Base-by-base conservation (phyloP, 495 filamentous ascomycete species). In the Amphirosellinia nigrospora region DNA sequence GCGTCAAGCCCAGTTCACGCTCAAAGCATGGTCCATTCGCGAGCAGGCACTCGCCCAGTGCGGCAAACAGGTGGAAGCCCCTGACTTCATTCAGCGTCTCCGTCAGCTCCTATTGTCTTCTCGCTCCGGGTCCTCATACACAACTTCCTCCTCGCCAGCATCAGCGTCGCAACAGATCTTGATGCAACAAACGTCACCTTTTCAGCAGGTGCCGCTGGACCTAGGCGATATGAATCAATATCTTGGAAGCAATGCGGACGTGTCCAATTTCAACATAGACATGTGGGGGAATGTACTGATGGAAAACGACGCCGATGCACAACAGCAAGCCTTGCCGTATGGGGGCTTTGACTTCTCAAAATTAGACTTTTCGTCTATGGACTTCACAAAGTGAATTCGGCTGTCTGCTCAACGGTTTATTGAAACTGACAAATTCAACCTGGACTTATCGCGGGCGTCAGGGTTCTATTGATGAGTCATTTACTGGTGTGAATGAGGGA, bases 1-100 rank as follows among this genome's bases (percentile, higher is more conserved):
- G 16, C 71, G 75, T 1, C 75, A 82, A 41, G 82, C 80, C 15
- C 72, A 76, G 45, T 74, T 79, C 56, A 71, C 80, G 2, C 74
- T 85, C 45, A 82, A 81, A 65, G 81, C 83, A 7, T 86, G 83
- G 83, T 69, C 58, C 43, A 77, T 74, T 48, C 72, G 82, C 23
- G 82, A 84, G 71, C 76, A 79, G 53, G 70, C 63, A 0, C 46
- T 80, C 5, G 62, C 69, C 10, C 62, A 65, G 19, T 23, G 41
- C 43, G 62, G 69, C 0, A 63, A 60, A 23, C n/a, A 41, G 0
- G 72, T 78, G 28, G 71, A 77, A 5, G 58, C 60, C 4, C 80
- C 81, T 13, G 74, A 71, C 6, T 82, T 77, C 66, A 62, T 83
- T 19, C 64, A 70, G 7, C 75, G 74, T 43, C 75, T 82, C 30